Base-by-base conservation (phyloP, 257 asterid genomes). In the Datura wrightii region DNA sequence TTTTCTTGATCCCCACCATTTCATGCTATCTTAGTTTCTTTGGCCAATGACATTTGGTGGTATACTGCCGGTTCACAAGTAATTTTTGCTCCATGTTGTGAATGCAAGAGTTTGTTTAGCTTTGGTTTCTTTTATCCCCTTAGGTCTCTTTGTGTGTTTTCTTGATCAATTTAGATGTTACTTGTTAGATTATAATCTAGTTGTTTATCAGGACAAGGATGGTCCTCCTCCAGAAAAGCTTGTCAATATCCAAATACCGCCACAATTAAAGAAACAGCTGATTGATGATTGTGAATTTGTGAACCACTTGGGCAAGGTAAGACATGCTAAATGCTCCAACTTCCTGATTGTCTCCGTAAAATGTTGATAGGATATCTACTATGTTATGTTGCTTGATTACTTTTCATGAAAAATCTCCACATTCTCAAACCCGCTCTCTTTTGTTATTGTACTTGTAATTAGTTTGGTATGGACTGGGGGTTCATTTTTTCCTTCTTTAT, bases 261-360 rank as follows among this genome's bases (percentile, higher is more conserved):
- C 92, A 34, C 58, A 86, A 70, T 84, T 95, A 85, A 95, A 87
- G 93, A 93, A 91, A 82, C 92, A 91, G 62, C 90, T 95, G 36
- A 82, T 91, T 72, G 90, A 90, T 86, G 98, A 93, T 84, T 91
- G 91, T 83, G 97, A 93, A 89, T 90, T 89, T 80, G 84, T 92
- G 83, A 89, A 89, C 82, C 93, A 92, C 55, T 89, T 88, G 55
- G 92, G 91, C 82, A 93, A 93, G 97, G 98, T 93, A 88, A 60
- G 79, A 55, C 46, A 79, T 79, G 80, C 80, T 88, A 76, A 76
- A 80, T 79, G 58, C 81, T 8, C 67, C 10, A 66, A 31, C 76
- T 70, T 11, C 85, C 60, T 70, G 37, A 11, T n/a, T 7, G 54
- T 85, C 83, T 74, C 37, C 78, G 16, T 63, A 44, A 56, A 18